Conservation (phyloP, 2,329 filamentous ascomycete species). For the Malbranchea zuffiana region DNA sequence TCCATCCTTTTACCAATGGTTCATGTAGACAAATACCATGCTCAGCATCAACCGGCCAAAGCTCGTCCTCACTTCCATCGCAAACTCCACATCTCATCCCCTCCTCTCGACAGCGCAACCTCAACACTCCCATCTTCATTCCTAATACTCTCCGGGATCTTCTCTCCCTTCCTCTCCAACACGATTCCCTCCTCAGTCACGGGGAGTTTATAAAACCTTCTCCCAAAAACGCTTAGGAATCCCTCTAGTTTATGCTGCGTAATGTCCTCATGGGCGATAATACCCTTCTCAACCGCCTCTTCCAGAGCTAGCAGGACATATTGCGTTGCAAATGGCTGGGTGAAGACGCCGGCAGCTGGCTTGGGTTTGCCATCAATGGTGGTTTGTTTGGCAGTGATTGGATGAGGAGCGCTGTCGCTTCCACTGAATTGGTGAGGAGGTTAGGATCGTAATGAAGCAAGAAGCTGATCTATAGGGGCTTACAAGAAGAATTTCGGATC, state of each 20-base stretch:
- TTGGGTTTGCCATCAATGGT: conserved; percentile 13
- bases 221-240: conserved; percentile 48
- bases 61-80: too few relatives aligned
- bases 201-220: conserved; percentile 47
- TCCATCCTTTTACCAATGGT: too few relatives aligned
- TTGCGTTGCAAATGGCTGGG: conserved; percentile 49
- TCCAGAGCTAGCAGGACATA: conserved; percentile 50
- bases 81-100: conserved; percentile 7
- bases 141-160: conserved; percentile 42
- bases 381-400: conserved; percentile 42
- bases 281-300: conserved; percentile 43
- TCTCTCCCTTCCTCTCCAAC: conserved; percentile 40
- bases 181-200: conserved; percentile 37
- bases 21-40: too few relatives aligned
- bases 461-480: too few relatives aligned
- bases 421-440: conserved; percentile 17
- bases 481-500: conserved; percentile 51
- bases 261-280: conserved; percentile 44
- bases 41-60: too few relatives aligned
- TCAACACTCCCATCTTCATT: conserved; percentile 41
- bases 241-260: conserved; percentile 44
- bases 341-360: conserved; percentile 48
- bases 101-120: conserved; percentile 27
- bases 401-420: conserved; percentile 59
- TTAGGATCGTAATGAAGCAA: too few relatives aligned